Conservation (phyloP, 163 green algal genomes). For the Chlamydomonas reinhardtii region DNA sequence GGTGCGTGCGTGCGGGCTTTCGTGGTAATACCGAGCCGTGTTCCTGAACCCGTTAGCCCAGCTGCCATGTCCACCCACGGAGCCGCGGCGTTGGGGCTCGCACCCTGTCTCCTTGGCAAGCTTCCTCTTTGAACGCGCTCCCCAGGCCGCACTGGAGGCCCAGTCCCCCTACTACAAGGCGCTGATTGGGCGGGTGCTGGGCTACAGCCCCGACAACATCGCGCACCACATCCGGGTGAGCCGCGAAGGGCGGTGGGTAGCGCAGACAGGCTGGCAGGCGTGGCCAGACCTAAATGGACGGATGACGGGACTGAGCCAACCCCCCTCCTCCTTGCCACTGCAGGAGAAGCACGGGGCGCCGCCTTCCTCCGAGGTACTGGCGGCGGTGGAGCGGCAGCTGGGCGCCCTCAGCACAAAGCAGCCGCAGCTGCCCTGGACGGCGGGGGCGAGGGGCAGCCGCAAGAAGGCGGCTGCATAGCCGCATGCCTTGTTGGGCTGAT, state of each 20-base stretch:
- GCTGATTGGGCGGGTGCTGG: conserved; percentile 71
- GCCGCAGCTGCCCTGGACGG: conserved; percentile 63
- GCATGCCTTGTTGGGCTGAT: no score
- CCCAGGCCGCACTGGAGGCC: conserved; percentile 68
- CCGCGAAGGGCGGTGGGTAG: background rate
- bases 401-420: conserved; percentile 58
- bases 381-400: conserved; percentile 69
- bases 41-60: no score
- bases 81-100: no score
- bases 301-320: no score
- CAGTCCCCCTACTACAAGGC: conserved; percentile 78
- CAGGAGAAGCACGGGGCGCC: conserved; percentile 25
- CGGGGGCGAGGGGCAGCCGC: background rate
- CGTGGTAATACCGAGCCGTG: no score
- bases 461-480: background rate
- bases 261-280: no score
- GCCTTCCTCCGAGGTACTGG: conserved; percentile 54
- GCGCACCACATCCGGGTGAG: conserved; percentile 66
- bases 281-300: no score
- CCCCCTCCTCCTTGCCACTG: no score
- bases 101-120: no score
- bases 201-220: conserved; percentile 71
- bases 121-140: background rate
- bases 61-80: no score
- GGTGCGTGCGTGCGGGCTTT: conserved; percentile 1